Conservation (phyloP, 768 basidiomycete genomes). For the Xerocomellus chrysenteron region DNA sequence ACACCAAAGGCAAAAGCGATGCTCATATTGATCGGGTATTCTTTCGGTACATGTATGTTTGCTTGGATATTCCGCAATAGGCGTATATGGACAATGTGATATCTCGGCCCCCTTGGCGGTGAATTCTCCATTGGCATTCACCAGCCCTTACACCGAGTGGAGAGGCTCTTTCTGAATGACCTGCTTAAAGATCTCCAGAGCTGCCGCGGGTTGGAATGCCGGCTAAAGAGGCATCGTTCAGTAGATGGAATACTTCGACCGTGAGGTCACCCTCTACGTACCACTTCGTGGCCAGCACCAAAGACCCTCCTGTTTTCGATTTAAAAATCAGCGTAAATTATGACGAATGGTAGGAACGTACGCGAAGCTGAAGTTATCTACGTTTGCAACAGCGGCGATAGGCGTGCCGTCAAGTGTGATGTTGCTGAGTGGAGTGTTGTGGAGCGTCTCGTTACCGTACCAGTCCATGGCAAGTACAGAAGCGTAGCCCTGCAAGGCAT, state of each 20-base stretch:
- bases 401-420: slow-evolving; percentile 54
- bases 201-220: slow-evolving; percentile 17
- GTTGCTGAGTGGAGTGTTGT: slow-evolving; percentile 44
- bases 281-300: slow-evolving; percentile 62
- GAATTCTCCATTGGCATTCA: too few relatives aligned
- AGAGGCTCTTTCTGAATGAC: slow-evolving; percentile 50
- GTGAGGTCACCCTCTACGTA: slow-evolving; percentile 32
- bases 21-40: slow-evolving; percentile 61
- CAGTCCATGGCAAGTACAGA: slow-evolving; percentile 45
- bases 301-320: slow-evolving; percentile 46
- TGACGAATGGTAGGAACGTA: slow-evolving; percentile 32
- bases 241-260: background rate
- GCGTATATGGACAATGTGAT: slow-evolving; percentile 34
- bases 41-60: slow-evolving; percentile 51
- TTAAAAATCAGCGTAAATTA: background rate
- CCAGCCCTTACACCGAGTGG: slow-evolving; percentile 42
- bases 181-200: slow-evolving; percentile 42
- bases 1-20: slow-evolving; percentile 49
- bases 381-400: slow-evolving; percentile 60
- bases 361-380: slow-evolving; percentile 69
- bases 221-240: slow-evolving; percentile 37
- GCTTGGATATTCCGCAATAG: slow-evolving; percentile 54
- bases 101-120: background rate
- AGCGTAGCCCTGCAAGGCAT: slow-evolving; percentile 29
- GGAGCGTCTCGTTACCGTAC: slow-evolving; percentile 43